Evolutionary conservation across 1,139 yeast genomes (phyloP), one percentile per base, ranked within the genome.

Genomic region (Suhomyces bolitotheri): DNA sequence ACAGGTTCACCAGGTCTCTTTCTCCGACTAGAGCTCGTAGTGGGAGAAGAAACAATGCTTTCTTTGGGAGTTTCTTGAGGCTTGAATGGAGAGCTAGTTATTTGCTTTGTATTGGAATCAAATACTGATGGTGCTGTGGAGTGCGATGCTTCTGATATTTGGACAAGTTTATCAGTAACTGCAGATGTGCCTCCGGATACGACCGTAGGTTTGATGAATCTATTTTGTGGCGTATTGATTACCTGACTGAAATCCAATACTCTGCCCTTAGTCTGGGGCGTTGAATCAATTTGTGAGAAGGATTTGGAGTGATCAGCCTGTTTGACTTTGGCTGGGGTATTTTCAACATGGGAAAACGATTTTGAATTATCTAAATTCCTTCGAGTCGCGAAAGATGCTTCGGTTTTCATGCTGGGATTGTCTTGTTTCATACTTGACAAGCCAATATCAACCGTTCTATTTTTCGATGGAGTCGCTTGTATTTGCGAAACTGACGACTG

Each of bases 1-100:
- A 62, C 48, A 1, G 69, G 70, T 11, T 64, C 68, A 2, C 73
- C 73, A 1, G 73, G 73, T 36, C 51, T 51, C 12, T 41, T 48
- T 22, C 44, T 41, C 23, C 33, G 37, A 7, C 35, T 33, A 6
- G 48, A 36, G 5, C 34, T 31, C 2, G 37, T 26, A 3, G 33
- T 19, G 1, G 64, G 62, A 1, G 65, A 58, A 3, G 58, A 48
- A 7, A 39, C 33, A 2, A 45, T 30, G 9, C 12, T 25, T 15
- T 38, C 38, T 20, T 33, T 27, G n/a, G 41, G 38, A 2, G 37
- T 38, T 10, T 14, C 27, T 10, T 27, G 25, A 12, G 29, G 34
- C 4, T 24, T 31, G 4, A 31, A 5, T 8, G 38, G 39, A 4
- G 39, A 31, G 2, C 11, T 22, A 4, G 27, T 21, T 11, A 31